Conservation (phyloP, 2,329 filamentous ascomycete species). For the Colletotrichum sp. region DNA sequence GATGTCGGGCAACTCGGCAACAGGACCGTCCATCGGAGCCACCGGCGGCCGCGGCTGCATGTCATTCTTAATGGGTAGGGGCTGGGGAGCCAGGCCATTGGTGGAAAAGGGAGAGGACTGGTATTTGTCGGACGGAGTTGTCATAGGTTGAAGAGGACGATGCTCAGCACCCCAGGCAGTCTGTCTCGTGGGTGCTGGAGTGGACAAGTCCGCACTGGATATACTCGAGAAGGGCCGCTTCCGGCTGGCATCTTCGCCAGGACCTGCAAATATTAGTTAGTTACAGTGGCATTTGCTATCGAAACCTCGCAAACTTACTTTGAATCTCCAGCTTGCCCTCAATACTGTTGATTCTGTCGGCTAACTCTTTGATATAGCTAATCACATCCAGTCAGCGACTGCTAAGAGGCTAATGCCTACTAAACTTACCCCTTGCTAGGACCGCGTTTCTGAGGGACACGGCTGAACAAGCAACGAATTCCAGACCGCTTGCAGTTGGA, state of each 20-base stretch:
- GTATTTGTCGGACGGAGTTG: slow-evolving; percentile 34
- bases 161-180: slow-evolving; percentile 53
- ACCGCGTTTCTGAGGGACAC: slow-evolving; percentile 86
- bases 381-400: slow-evolving; percentile 15
- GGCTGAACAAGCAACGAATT: slow-evolving; percentile 83
- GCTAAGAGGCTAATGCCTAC: background rate
- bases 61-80: slow-evolving; percentile 41
- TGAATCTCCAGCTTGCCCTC: slow-evolving; percentile 75
- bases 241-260: slow-evolving; percentile 25
- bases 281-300: background rate
- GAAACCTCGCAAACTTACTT: background rate
- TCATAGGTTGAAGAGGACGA: slow-evolving; percentile 46
- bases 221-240: slow-evolving; percentile 42
- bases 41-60: slow-evolving; percentile 40
- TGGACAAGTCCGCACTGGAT: slow-evolving; percentile 35
- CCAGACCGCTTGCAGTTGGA: slow-evolving; percentile 80
- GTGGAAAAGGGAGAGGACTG: slow-evolving; percentile 37
- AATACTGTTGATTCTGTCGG: slow-evolving; percentile 81
- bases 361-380: slow-evolving; percentile 90
- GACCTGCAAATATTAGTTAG: slow-evolving; percentile 9
- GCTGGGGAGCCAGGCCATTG: slow-evolving; percentile 51
- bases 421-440: slow-evolving; percentile 79
- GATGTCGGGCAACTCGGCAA: slow-evolving; percentile 39
- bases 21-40: slow-evolving; percentile 37
- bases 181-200: slow-evolving; percentile 44